Conservation (phyloP, 2,329 filamentous ascomycete genomes). For the Cercospora brassicicola region DNA sequence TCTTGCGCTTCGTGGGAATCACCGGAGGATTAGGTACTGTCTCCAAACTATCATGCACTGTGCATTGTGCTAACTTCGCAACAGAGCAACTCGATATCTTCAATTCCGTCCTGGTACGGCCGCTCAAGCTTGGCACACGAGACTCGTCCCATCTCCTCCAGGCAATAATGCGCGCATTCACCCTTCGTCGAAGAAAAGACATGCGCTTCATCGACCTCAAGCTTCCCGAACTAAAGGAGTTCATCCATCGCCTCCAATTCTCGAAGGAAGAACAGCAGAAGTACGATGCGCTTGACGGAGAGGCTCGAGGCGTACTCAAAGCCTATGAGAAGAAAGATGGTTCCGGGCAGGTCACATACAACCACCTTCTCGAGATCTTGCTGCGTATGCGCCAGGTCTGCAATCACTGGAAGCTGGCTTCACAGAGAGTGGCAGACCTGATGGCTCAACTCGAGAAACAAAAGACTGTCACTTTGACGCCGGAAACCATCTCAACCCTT, state of each 20-base stretch:
- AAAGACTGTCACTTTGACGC: slow-evolving; percentile 67
- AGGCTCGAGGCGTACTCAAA: slow-evolving; percentile 71
- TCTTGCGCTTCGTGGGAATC: slow-evolving; percentile 74
- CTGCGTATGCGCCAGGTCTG: slow-evolving; percentile 82
- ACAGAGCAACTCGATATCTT: slow-evolving; percentile 67
- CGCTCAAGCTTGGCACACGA: slow-evolving; percentile 60
- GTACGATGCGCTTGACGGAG: slow-evolving; percentile 72
- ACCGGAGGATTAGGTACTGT: slow-evolving; percentile 64
- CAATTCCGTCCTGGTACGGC: slow-evolving; percentile 68
- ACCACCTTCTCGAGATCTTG: slow-evolving; percentile 75
- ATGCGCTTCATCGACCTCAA: slow-evolving; percentile 85
- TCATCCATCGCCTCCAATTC: slow-evolving; percentile 73
- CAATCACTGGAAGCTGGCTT: slow-evolving; percentile 84
- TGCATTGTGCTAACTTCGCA: not conserved
- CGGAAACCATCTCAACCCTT: slow-evolving; percentile 69
- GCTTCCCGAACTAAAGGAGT: slow-evolving; percentile 74
- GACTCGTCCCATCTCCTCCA: slow-evolving; percentile 66
- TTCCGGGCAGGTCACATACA: slow-evolving; percentile 58
- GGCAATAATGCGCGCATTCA: slow-evolving; percentile 75
- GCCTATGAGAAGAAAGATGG: slow-evolving; percentile 45
- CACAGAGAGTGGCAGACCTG: slow-evolving; percentile 70
- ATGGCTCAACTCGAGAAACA: slow-evolving; percentile 67
- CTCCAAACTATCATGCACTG: not conserved
- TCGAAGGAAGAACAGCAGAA: slow-evolving; percentile 71
- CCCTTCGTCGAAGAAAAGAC: slow-evolving; percentile 78